These are phyloP conservation scores for Lichtheimia corymbifera DNA, from an alignment of 371 early-diverging fungal genomes.

Conservation along the genomic window DNA sequence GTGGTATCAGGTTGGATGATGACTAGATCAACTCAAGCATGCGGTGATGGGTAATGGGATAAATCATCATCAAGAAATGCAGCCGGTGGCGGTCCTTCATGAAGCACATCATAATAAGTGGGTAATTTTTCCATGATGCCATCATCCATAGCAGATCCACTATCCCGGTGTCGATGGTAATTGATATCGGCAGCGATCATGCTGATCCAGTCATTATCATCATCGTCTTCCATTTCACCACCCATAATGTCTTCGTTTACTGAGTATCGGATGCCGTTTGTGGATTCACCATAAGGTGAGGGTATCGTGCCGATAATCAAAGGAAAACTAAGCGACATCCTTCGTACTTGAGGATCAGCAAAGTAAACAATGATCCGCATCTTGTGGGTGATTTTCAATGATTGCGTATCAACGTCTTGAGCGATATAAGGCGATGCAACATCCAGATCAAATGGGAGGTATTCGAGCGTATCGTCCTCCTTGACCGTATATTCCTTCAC, in stretches of 20 bases:
- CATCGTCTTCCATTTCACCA: not conserved
- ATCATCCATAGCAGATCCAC: not conserved
- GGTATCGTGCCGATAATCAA: conserved; percentile 17
- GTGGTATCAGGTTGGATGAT: not conserved
- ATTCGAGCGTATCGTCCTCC: not conserved
- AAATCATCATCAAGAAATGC: conserved; percentile 23
- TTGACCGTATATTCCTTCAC: too few species aligned
- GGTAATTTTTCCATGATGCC: conserved; percentile 14
- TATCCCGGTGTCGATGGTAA: conserved; percentile 4
- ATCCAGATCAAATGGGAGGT: conserved; percentile 3
- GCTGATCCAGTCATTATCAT: conserved; percentile 7
- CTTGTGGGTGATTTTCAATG: conserved; percentile 18
- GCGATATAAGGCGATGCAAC: conserved; percentile 8
- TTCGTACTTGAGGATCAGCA: conserved; percentile 7
- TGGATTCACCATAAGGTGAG: not conserved
- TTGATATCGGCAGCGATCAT: conserved; percentile 1
- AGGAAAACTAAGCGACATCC: conserved; percentile 24
- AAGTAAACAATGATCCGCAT: conserved; percentile 18
- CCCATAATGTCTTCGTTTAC: not conserved
- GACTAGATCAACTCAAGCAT: not conserved
- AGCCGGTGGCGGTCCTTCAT: conserved; percentile 24
- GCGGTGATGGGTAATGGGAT: conserved; percentile 10
- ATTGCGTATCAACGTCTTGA: conserved; percentile 13
- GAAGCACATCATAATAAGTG: conserved; percentile 20
- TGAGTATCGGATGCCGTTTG: not conserved